Evolutionary conservation across 257 asterid species (phyloP).

Genomic region (Solanum virginianum): DNA sequence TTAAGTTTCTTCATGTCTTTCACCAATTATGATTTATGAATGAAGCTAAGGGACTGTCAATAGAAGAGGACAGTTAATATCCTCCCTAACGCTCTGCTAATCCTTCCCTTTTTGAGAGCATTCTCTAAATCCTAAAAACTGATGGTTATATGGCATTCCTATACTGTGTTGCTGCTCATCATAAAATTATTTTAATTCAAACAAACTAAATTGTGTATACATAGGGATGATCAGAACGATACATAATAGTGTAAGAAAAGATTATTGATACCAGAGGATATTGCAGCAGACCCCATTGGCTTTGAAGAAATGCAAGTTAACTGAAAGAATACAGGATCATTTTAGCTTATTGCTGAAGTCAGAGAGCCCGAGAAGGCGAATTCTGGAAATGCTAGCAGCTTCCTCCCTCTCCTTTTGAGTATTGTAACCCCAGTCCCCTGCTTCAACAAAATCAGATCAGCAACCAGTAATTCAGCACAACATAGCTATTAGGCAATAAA

Average conservation of each 20-base stretch:
- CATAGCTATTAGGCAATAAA: background rate
- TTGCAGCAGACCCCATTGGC: background rate
- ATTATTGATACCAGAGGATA: background rate
- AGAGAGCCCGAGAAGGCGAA: constrained; percentile 50
- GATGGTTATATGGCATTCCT: background rate
- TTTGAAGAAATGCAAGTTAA: background rate
- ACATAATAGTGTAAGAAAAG: background rate
- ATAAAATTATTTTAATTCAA: background rate
- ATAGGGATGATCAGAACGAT: background rate
- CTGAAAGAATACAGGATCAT: constrained; percentile 20
- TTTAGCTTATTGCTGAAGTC: constrained; percentile 81
- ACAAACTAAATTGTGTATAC: background rate
- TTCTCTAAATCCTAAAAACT: background rate
- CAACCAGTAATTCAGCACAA: background rate
- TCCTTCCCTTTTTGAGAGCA: background rate
- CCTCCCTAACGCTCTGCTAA: background rate
- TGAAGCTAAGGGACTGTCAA: background rate
- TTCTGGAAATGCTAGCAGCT: constrained; percentile 62
- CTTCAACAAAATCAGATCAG: constrained; percentile 8
- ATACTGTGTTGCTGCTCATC: background rate
- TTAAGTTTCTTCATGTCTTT: background rate
- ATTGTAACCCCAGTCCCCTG: constrained; percentile 98
- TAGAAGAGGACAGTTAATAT: background rate
- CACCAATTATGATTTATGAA: background rate
- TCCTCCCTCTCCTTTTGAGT: constrained; percentile 76